Percentiles rank a stretch among this genome's conserved stretches.
phyloP scores from a whole-genome alignment of 768 basidiomycete species.

The Tephrocybe rancida region DNA sequence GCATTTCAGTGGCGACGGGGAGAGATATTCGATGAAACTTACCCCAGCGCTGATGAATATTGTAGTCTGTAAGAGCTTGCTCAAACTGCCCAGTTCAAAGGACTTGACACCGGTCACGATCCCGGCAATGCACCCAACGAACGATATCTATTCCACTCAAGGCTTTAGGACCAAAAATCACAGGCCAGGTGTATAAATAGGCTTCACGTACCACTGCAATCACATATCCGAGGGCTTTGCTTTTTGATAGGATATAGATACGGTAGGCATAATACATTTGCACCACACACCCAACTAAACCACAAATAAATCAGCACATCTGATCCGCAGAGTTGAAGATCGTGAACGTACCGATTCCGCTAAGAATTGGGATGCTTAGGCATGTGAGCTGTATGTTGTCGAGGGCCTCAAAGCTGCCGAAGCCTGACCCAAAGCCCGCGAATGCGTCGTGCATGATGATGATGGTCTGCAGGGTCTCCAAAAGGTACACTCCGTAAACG shows the following conservation, averaged over 20 bases:
- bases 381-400: conserved; percentile 25
- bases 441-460: conserved; percentile 28
- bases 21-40: not conserved
- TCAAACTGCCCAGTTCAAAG: conserved; percentile 21
- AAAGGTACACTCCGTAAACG: conserved; percentile 27
- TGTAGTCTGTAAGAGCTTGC: conserved; percentile 16
- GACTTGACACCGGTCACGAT: conserved; percentile 23
- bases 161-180: not conserved
- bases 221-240: conserved; percentile 16
- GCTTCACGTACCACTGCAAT: conserved; percentile 19
- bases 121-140: conserved; percentile 18
- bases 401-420: conserved; percentile 26
- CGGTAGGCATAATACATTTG: conserved; percentile 36
- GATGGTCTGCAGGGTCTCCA: conserved; percentile 30
- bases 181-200: not conserved
- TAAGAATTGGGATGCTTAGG: conserved; percentile 30
- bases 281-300: conserved; percentile 30
- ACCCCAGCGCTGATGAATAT: conserved; percentile 22
- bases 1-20: not conserved
- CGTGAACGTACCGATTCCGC: conserved; percentile 26
- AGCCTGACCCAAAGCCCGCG: conserved; percentile 27
- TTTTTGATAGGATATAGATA: conserved; percentile 29
- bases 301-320: not conserved
- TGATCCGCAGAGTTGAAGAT: not conserved
- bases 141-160: conserved; percentile 15